Evolutionary conservation across 2,329 filamentous ascomycete genomes (phyloP).

Genomic region (Pseudocercospora cruenta): DNA sequence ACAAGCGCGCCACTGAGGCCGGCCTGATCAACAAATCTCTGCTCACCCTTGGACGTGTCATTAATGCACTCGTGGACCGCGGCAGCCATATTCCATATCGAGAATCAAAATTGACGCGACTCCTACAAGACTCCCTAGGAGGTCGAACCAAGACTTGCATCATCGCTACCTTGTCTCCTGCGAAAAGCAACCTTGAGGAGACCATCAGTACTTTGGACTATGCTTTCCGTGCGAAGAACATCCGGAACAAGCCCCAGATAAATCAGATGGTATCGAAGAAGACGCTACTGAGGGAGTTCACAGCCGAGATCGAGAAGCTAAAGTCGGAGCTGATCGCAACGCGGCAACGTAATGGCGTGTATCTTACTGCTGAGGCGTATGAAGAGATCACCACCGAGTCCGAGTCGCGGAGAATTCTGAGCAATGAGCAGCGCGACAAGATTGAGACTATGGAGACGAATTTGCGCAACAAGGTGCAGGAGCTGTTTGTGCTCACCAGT

Average conservation of each 20-base stretch:
- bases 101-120: slow-evolving; percentile 92
- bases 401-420: slow-evolving; percentile 87
- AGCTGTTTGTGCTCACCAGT: slow-evolving; percentile 82
- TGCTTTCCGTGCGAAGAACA: slow-evolving; percentile 97
- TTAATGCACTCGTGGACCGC: slow-evolving; percentile 93
- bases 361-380: slow-evolving; percentile 83
- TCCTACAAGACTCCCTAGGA: slow-evolving; percentile 94
- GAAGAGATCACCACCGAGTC: slow-evolving; percentile 91
- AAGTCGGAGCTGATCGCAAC: slow-evolving; percentile 94
- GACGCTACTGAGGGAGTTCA: slow-evolving; percentile 86
- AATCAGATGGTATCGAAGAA: slow-evolving; percentile 93
- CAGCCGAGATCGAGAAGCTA: slow-evolving; percentile 87
- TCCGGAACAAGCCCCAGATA: slow-evolving; percentile 94
- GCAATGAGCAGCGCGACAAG: slow-evolving; percentile 88
- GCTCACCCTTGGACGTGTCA: slow-evolving; percentile 90
- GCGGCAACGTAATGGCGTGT: slow-evolving; percentile 90
- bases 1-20: slow-evolving; percentile 94
- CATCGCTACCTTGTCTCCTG: slow-evolving; percentile 92
- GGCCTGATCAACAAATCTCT: slow-evolving; percentile 98
- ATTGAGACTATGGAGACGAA: slow-evolving; percentile 91
- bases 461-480: slow-evolving; percentile 89
- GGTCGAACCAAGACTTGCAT: slow-evolving; percentile 98
- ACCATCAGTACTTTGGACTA: slow-evolving; percentile 98
- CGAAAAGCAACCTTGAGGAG: slow-evolving; percentile 93
- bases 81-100: slow-evolving; percentile 87